phyloP scores from a whole-genome alignment of 108 stramenopile species.

The Conticribra guillardii region DNA sequence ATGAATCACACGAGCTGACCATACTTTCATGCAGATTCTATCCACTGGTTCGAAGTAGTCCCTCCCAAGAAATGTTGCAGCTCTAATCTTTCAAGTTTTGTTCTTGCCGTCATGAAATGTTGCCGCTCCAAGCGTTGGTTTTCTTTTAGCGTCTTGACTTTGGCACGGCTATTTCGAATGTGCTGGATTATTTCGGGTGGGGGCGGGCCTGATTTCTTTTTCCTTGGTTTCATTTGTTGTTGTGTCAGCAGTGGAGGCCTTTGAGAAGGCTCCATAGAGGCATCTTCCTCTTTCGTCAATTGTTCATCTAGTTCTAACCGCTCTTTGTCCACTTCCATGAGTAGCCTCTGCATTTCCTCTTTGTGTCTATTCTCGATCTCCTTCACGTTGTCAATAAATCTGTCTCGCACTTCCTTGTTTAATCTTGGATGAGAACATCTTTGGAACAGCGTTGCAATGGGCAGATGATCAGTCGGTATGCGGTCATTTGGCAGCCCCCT shows the following conservation, averaged over 20 bases:
- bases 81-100: constrained; percentile 33
- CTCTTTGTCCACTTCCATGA: constrained; percentile 3
- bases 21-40: too few species aligned
- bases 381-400: constrained; percentile 15
- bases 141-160: constrained; percentile 33
- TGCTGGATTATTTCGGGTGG: constrained; percentile 44
- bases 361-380: constrained; percentile 29
- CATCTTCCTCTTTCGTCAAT: neutral
- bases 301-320: constrained; percentile 23
- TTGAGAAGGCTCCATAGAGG: neutral
- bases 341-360: constrained; percentile 5
- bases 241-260: too few species aligned
- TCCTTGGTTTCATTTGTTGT: constrained; percentile 12
- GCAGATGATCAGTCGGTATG: constrained; percentile 59
- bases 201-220: constrained; percentile 27
- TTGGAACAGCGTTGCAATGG: constrained; percentile 54
- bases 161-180: constrained; percentile 44
- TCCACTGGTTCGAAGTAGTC: constrained; percentile 27
- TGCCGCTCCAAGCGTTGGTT: constrained; percentile 27
- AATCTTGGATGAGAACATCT: constrained; percentile 26
- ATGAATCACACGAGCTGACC: too few species aligned
- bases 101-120: constrained; percentile 15
- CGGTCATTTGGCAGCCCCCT: constrained; percentile 51
- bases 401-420: constrained; percentile 7
- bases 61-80: constrained; percentile 24